These are phyloP conservation scores for Metarhizium anisopliae DNA, from an alignment of 2,329 filamentous ascomycete species.

Conservation along the genomic window DNA sequence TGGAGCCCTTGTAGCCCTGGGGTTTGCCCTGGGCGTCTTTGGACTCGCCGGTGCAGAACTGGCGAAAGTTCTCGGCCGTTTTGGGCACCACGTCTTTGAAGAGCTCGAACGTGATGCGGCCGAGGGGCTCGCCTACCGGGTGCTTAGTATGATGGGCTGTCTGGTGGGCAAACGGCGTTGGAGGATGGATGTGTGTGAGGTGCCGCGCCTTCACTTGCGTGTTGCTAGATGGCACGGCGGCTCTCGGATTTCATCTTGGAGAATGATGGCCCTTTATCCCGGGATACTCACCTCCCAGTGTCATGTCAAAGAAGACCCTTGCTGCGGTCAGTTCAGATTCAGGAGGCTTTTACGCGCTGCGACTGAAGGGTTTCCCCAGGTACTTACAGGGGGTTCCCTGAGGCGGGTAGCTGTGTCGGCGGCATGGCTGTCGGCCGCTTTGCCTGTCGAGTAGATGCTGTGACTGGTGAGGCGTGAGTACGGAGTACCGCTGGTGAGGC, in stretches of 20 bases:
- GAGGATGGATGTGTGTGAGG: too few relatives aligned
- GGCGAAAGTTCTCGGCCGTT: slow-evolving; percentile 93
- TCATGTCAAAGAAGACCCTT: slow-evolving; percentile 67
- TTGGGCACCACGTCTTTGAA: slow-evolving; percentile 77
- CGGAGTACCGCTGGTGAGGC: too few relatives aligned
- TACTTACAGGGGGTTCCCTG: slow-evolving; percentile 39
- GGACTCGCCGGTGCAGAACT: slow-evolving; percentile 91
- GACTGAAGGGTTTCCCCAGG: background rate
- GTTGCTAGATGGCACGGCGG: too few relatives aligned
- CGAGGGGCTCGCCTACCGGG: slow-evolving; percentile 66
- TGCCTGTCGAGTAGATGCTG: background rate
- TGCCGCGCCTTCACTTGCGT: too few relatives aligned
- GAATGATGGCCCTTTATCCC: background rate
- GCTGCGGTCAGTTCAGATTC: background rate
- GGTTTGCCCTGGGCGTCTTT: slow-evolving; percentile 69
- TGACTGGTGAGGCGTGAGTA: too few relatives aligned
- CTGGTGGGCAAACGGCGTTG: too few relatives aligned
- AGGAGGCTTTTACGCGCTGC: too few relatives aligned
- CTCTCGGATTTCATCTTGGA: too few relatives aligned
- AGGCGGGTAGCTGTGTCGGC: slow-evolving; percentile 36
- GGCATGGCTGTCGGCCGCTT: slow-evolving; percentile 23
- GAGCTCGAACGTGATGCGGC: slow-evolving; percentile 82
- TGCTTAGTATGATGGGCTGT: too few relatives aligned
- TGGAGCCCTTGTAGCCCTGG: slow-evolving; percentile 89
- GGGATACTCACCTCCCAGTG: slow-evolving; percentile 56